Evolutionary conservation across 495 filamentous ascomycete species (phyloP).

Genomic region (Penicillium coffeae): DNA sequence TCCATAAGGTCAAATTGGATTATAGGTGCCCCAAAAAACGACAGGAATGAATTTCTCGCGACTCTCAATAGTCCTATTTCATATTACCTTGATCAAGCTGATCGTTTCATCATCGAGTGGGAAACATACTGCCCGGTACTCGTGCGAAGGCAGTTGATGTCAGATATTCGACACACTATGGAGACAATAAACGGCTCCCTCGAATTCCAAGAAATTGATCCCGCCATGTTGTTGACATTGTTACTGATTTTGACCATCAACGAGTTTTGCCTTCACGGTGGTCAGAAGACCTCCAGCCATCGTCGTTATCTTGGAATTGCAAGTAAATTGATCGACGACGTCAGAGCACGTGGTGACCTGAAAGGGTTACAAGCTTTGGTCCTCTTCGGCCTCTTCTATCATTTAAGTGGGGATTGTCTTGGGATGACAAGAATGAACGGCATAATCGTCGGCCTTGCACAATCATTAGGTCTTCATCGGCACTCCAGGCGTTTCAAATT

Average conservation of each 20-base stretch:
- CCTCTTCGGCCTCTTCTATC: slow-evolving; percentile 1
- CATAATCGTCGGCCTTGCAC: slow-evolving; percentile 5
- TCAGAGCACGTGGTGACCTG: slow-evolving; percentile 1
- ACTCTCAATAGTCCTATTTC: neutral
- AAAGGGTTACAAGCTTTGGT: slow-evolving; percentile 6
- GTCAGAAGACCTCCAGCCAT: neutral
- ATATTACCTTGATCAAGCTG: slow-evolving; percentile 7
- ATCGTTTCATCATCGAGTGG: slow-evolving; percentile 5
- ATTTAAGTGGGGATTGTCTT: slow-evolving; percentile 4
- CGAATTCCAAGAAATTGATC: neutral
- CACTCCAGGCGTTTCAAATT: slow-evolving; percentile 14
- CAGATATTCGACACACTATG: slow-evolving; percentile 3
- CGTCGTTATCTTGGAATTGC: neutral
- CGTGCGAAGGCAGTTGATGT: neutral
- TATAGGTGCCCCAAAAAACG: too few relatives aligned
- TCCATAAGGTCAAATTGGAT: too few relatives aligned
- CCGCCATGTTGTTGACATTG: neutral
- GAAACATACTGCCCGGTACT: slow-evolving; percentile 6
- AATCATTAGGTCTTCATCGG: slow-evolving; percentile 13
- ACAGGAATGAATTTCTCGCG: neutral
- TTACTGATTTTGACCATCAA: slow-evolving; percentile 2
- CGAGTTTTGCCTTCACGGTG: neutral
- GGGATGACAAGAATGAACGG: slow-evolving; percentile 4
- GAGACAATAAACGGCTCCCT: neutral
- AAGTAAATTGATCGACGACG: neutral